Conservation (phyloP, 2,329 filamentous ascomycete genomes). For the Graphium sp. region DNA sequence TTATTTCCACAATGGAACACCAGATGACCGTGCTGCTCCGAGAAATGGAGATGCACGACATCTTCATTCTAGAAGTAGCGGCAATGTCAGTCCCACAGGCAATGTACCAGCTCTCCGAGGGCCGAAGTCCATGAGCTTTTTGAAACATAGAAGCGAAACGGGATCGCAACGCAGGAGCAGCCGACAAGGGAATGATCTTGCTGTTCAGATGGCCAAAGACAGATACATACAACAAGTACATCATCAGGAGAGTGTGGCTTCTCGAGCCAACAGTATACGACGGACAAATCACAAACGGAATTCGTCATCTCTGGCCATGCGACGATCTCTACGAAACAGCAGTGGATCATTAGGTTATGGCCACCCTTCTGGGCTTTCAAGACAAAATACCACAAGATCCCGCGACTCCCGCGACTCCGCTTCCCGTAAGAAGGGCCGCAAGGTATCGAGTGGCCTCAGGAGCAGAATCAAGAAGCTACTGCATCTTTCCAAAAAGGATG, state of each 20-base stretch:
- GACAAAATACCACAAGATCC: conserved; percentile 7
- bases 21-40: conserved; percentile 4
- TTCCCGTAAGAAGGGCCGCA: conserved; percentile 36
- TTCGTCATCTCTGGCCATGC: conserved; percentile 19
- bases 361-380: conserved; percentile 4
- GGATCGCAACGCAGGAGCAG: conserved; percentile 1
- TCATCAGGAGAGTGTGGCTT: background rate
- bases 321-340: conserved; percentile 30
- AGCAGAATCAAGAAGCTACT: conserved; percentile 44
- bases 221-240: conserved; percentile 14
- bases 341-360: conserved; percentile 13
- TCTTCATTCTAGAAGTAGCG: conserved; percentile 14
- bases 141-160: conserved; percentile 10
- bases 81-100: conserved; percentile 4
- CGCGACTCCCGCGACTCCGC: no score
- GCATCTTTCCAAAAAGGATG: conserved; percentile 18
- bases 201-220: conserved; percentile 17
- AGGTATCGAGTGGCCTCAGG: conserved; percentile 44
- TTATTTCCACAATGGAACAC: conserved; percentile 5
- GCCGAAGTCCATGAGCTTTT: conserved; percentile 39
- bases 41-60: no score
- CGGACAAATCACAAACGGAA: conserved; percentile 17
- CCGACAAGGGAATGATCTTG: conserved; percentile 13
- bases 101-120: conserved; percentile 18
- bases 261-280: conserved; percentile 5